Evolutionary conservation across 306 rosid genomes (phyloP), one percentile per base, ranked within the genome.

Genomic region (Malus fusca): DNA sequence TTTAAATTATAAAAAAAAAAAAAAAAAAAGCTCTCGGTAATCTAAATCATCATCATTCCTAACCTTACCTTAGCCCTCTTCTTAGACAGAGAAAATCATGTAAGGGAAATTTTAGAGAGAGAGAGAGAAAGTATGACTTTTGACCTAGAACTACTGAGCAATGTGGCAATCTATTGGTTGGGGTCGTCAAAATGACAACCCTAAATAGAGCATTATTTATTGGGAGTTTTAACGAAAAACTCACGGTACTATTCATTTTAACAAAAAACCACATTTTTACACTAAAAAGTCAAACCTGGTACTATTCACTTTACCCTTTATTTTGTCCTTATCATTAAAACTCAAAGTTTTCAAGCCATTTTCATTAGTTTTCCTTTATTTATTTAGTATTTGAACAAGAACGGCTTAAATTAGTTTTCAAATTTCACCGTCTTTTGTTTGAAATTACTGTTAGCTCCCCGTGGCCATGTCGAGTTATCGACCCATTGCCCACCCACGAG

Each of bases 21-120:
- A 75, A 51, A 46, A 83, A 30, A 30, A 75, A 66, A 58, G 70
- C 64, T 78, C 87, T 86, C 84, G 84, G 83, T 80, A 86, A 78
- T 83, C 68, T 84, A 48, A 61, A 78, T 78, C 83, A 68, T 58
- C 52, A 78, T 81, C 79, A 77, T 74, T 76, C 78, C 77, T 68
- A 64, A 79, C 76, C 44, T 76, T 74, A 61, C 33, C 56, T n/a
- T 51, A 40, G 79, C 56, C 75, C 79, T 61, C 82, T 77, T 84
- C 68, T 77, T 80, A 77, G 82, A 75, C 79, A 78, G 81, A 69
- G 73, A 17, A 77, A 37, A 55, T 68, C 55, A 44, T 44, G 15
- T 2, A 23, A 64, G 60, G 30, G 30, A 70, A 42, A 53, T 71
- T 75, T 42, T 31, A 67, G 55, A 48, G 66, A 28, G 30, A 28